A percentile compares a stretch with the other conserved stretches of the same genome.
phyloP scores from a whole-genome alignment of 331 rosid species.

The Arachis monticola region DNA sequence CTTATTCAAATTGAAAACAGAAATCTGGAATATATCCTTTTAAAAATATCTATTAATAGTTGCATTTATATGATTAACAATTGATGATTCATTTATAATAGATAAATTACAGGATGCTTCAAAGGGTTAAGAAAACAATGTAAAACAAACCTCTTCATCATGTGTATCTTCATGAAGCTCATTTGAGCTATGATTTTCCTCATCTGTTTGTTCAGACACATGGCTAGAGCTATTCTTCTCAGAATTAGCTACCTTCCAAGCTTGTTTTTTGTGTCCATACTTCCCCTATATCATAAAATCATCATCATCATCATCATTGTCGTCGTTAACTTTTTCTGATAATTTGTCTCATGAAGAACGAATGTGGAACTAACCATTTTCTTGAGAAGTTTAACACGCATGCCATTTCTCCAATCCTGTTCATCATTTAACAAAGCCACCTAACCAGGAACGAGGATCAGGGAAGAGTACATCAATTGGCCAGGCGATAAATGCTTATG shows the following conservation, averaged over 20 bases:
- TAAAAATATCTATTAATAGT: not conserved
- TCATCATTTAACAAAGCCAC: constrained; percentile 75
- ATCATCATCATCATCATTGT: constrained; percentile 31
- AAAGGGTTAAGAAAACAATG: not conserved
- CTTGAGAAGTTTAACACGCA: constrained; percentile 88
- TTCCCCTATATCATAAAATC: constrained; percentile 57
- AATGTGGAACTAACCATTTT: constrained; percentile 53
- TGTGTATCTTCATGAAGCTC: constrained; percentile 69
- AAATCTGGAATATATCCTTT: not conserved
- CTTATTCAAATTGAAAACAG: constrained; percentile 17
- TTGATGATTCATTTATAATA: no score
- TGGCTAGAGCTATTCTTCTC: constrained; percentile 63
- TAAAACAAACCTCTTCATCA: constrained; percentile 71
- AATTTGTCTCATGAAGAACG: constrained; percentile 17
- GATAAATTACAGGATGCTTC: not conserved
- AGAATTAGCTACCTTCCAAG: constrained; percentile 63
- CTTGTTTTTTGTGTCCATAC: constrained; percentile 73
- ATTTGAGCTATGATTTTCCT: constrained; percentile 59
- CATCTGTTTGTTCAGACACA: constrained; percentile 55
- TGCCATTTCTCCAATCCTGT: constrained; percentile 95
- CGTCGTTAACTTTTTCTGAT: constrained; percentile 28
- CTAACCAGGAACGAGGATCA: constrained; percentile 52
- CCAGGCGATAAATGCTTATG: constrained; percentile 15
- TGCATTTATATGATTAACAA: not conserved
- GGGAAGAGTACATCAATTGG: constrained; percentile 20